Evolutionary conservation across 2,329 filamentous ascomycete species (phyloP), one percentile per base, ranked within the genome.

Genomic region (Scorias spongiosa): DNA sequence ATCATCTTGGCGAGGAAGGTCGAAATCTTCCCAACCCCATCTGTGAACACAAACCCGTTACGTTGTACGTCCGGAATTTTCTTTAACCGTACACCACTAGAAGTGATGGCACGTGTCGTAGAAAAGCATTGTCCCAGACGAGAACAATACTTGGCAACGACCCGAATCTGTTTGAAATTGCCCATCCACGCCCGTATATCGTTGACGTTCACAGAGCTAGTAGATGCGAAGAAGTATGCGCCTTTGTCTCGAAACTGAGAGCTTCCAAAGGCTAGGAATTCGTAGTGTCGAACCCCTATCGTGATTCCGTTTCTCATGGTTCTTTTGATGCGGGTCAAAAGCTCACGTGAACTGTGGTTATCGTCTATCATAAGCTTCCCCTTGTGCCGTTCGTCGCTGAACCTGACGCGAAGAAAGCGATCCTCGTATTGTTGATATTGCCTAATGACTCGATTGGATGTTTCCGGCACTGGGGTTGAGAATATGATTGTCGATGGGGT

Each of bases 41-140:
- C 91, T 0, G 84, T 91, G 59, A 96, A 98, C 47, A 69, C 81
- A 55, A 76, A 79, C 0, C 69, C 74, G 40, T 83, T 78, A 2
- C 72, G 70, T 46, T 78, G 67, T 15, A 96, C 74, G 50, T 96
- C 91, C 0, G 70, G 62, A 29, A 89, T 75, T 5, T 68, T 67
- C 10, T 74, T 67, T 20, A 75, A 60, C 1, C 70, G 67, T 6
- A 81, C 74, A 0, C 70, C 72, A 17, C 79, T 75, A 12, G 77
- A 72, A 26, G 69, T 71, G 37, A 93, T 78, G 10, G 82, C 78
- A 47, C 84, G 70, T 0, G 91, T 98, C 0, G 89, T 95, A 0
- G 91, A 95, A 58, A 98, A 95, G 58, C 88, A 95, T 62, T 96
- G 91, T 0, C 91, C 91, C 14, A 96, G 68, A 26, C 91, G 76